phyloP scores from a whole-genome alignment of 2,329 filamentous ascomycete genomes.

The Xylariaceae sp. region DNA sequence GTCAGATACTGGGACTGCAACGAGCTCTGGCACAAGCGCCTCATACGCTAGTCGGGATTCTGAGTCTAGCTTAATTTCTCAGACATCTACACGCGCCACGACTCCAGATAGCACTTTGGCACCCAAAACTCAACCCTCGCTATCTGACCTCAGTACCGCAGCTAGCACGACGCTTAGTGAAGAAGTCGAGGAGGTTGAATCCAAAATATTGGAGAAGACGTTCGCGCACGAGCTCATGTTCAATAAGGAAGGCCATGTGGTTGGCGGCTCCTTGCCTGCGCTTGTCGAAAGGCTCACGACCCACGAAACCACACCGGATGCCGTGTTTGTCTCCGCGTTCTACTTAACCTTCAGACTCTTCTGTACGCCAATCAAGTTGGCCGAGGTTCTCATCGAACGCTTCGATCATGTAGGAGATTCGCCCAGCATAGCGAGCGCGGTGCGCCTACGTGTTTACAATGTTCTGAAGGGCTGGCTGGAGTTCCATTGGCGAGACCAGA shows the following conservation, averaged over 20 bases:
- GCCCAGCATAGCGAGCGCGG: constrained; percentile 69
- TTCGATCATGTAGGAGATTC: constrained; percentile 88
- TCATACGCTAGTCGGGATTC: constrained; percentile 79
- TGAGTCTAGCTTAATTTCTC: constrained; percentile 73
- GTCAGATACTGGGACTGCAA: constrained; percentile 68
- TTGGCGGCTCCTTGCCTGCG: constrained; percentile 83
- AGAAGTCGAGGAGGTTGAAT: constrained; percentile 75
- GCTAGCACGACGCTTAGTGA: constrained; percentile 66
- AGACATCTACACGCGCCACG: constrained; percentile 80
- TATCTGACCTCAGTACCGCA: constrained; percentile 64
- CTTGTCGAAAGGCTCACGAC: constrained; percentile 92
- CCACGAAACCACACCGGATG: constrained; percentile 87
- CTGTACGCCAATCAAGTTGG: constrained; percentile 73
- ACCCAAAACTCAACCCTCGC: constrained; percentile 56
- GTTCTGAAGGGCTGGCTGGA: constrained; percentile 97
- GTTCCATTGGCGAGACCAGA: constrained; percentile 84
- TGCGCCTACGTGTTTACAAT: constrained; percentile 89
- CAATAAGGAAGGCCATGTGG: constrained; percentile 93
- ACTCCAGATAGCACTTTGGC: constrained; percentile 66
- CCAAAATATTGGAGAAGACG: constrained; percentile 82
- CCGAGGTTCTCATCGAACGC: constrained; percentile 78
- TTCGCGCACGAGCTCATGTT: constrained; percentile 87
- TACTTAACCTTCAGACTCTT: constrained; percentile 96
- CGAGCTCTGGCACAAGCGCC: constrained; percentile 72
- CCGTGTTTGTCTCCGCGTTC: constrained; percentile 88